A percentile compares a stretch with the other conserved stretches of the same genome.
Conservation (phyloP, 768 basidiomycete genomes). For the Kockovaella imperatae region DNA sequence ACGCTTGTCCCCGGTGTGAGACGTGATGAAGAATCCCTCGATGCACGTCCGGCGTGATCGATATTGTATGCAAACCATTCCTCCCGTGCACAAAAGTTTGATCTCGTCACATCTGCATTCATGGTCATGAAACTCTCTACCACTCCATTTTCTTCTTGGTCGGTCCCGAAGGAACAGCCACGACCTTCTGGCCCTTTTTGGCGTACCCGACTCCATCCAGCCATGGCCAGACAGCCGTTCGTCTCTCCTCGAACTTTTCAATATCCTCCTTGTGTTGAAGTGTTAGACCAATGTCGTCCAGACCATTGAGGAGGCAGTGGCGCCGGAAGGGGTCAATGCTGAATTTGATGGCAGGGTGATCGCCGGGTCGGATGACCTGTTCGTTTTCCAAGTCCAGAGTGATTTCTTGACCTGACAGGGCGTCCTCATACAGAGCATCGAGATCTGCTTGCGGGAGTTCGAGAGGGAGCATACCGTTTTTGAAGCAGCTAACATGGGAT, state of each 20-base stretch:
- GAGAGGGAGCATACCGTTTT: conserved; percentile 85
- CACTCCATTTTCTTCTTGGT: conserved; percentile 44
- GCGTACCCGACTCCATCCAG: conserved; percentile 86
- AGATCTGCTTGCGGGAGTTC: conserved; percentile 64
- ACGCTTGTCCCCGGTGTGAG: too few species aligned
- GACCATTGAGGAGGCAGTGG: conserved; percentile 86
- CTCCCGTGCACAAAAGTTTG: neutral
- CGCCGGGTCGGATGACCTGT: conserved; percentile 61
- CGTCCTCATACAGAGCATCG: conserved; percentile 65
- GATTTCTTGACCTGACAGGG: conserved; percentile 63
- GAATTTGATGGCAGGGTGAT: conserved; percentile 65
- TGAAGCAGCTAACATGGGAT: conserved; percentile 63
- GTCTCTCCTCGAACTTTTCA: conserved; percentile 64
- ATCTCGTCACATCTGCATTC: neutral
- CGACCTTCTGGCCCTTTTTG: conserved; percentile 52
- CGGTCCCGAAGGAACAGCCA: conserved; percentile 21
- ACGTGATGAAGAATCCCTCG: too few species aligned
- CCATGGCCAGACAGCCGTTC: conserved; percentile 86
- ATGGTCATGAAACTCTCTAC: conserved; percentile 17
- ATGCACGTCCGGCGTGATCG: too few species aligned
- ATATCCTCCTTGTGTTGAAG: conserved; percentile 71
- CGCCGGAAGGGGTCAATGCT: conserved; percentile 80
- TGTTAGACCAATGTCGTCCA: conserved; percentile 94
- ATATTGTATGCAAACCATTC: too few species aligned
- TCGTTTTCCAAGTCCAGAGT: conserved; percentile 78